Conservation (phyloP, 2,329 filamentous ascomycete genomes). For the Penicillium fuscoglaucum region DNA sequence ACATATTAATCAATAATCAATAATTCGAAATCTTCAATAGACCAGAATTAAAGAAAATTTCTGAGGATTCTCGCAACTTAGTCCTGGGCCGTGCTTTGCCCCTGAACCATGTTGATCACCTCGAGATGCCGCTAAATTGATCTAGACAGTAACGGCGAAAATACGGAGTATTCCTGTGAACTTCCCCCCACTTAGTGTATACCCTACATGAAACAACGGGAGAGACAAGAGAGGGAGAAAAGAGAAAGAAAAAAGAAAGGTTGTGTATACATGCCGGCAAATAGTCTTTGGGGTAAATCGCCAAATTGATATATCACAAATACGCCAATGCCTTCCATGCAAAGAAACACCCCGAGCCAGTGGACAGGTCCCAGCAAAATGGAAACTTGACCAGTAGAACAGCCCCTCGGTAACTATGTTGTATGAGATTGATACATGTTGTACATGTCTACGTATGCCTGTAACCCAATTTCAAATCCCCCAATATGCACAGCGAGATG, state of each 20-base stretch:
- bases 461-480: not conserved
- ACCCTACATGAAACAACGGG: not conserved
- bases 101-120: slow-evolving; percentile 12
- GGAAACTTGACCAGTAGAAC: not conserved
- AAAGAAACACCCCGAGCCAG: slow-evolving; percentile 3
- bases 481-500: slow-evolving; percentile 7
- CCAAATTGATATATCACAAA: slow-evolving; percentile 9
- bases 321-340: slow-evolving; percentile 9
- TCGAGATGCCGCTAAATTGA: slow-evolving; percentile 5
- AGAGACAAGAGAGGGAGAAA: not conserved
- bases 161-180: not conserved
- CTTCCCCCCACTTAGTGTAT: not conserved
- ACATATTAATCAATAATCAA: slow-evolving; percentile 8
- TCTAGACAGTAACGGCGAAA: not conserved
- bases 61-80: not conserved
- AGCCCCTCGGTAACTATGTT: not conserved
- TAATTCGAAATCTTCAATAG: not conserved
- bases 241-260: not conserved
- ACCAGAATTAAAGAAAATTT: not conserved
- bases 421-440: not conserved
- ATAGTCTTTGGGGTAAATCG: slow-evolving; percentile 5
- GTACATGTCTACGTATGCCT: not conserved
- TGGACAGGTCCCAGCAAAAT: slow-evolving; percentile 1
- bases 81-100: slow-evolving; percentile 9
- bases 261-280: slow-evolving; percentile 1